Evolutionary conservation across 2,329 filamentous ascomycete species (phyloP).

Genomic region (Chaetomiaceae sp.): DNA sequence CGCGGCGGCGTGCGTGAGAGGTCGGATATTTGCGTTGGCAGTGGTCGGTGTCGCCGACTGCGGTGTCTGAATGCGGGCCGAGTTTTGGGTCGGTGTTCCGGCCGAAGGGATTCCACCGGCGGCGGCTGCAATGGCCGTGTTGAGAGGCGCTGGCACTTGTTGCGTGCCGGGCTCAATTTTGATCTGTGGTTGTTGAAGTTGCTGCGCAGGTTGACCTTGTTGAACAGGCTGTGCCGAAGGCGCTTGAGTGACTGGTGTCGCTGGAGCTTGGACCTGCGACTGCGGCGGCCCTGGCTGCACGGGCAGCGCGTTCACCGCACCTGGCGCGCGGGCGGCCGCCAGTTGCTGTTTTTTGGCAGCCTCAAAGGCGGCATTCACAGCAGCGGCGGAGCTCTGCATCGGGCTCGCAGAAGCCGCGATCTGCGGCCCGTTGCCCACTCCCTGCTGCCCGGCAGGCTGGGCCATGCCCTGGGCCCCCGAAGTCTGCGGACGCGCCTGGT

Average conservation of each 20-base stretch:
- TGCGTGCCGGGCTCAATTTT: constrained; percentile 37
- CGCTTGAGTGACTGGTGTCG: constrained; percentile 18
- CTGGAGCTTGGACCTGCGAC: constrained; percentile 15
- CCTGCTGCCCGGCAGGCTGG: constrained; percentile 4
- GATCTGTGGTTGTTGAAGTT: constrained; percentile 29
- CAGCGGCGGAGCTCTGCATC: constrained; percentile 31
- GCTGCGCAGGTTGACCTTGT: constrained; percentile 28
- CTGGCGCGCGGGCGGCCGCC: constrained; percentile 28
- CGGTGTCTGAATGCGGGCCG: constrained; percentile 46
- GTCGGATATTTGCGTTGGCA: constrained; percentile 37
- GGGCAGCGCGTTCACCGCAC: constrained; percentile 18
- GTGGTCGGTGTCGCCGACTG: constrained; percentile 40
- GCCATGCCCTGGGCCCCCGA: constrained; percentile 8
- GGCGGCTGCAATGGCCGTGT: constrained; percentile 42
- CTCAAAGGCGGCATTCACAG: constrained; percentile 43
- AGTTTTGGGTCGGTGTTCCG: constrained; percentile 47
- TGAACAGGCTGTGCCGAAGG: constrained; percentile 15
- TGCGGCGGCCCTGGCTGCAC: constrained; percentile 23
- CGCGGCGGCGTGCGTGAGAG: constrained; percentile 48
- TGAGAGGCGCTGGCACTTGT: constrained; percentile 41
- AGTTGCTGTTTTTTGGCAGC: constrained; percentile 43
- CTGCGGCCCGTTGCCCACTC: constrained; percentile 24
- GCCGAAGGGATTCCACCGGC: constrained; percentile 37
- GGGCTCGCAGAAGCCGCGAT: constrained; percentile 22
- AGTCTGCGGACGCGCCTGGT: constrained; percentile 16